Conservation (phyloP, 441 rosid species). For the Euphorbia schlechtendalii region DNA sequence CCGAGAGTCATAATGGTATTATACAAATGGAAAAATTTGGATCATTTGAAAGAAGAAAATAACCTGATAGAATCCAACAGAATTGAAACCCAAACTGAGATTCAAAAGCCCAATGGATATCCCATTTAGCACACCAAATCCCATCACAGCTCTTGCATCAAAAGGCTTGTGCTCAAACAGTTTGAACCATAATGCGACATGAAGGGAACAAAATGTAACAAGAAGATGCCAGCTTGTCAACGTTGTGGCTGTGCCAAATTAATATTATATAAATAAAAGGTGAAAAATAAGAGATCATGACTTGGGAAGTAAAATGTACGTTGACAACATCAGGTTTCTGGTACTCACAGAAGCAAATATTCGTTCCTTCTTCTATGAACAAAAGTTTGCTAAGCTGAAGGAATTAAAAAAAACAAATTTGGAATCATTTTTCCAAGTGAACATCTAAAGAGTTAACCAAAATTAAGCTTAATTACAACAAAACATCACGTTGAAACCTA, state of each 20-base stretch:
- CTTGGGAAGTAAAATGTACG: not conserved
- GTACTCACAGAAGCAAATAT: not conserved
- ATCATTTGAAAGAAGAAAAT: slow-evolving; percentile 14
- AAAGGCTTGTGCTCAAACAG: slow-evolving; percentile 98
- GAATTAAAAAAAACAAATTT: not conserved
- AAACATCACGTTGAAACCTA: not conserved
- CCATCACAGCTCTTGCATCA: slow-evolving; percentile 98
- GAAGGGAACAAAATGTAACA: slow-evolving; percentile 98
- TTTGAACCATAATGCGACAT: slow-evolving; percentile 92
- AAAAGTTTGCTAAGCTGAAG: too few species aligned
- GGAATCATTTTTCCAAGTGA: too few species aligned
- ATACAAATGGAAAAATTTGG: not conserved
- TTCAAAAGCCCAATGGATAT: slow-evolving; percentile 92
- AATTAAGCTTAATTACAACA: not conserved
- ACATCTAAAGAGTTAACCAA: not conserved
- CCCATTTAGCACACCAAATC: slow-evolving; percentile 95
- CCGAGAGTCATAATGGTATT: too few species aligned
- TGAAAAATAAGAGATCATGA: not conserved
- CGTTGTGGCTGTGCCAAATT: slow-evolving; percentile 65
- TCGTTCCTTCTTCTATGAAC: not conserved
- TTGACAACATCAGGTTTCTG: not conserved
- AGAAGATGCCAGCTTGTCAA: slow-evolving; percentile 99
- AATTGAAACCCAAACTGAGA: slow-evolving; percentile 97
- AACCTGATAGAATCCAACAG: slow-evolving; percentile 99
- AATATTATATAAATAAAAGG: too few species aligned